A percentile compares a stretch with the other conserved stretches of the same genome.
Conservation (phyloP, 192 early-diverging fungal species). For the Linnemannia exigua region DNA sequence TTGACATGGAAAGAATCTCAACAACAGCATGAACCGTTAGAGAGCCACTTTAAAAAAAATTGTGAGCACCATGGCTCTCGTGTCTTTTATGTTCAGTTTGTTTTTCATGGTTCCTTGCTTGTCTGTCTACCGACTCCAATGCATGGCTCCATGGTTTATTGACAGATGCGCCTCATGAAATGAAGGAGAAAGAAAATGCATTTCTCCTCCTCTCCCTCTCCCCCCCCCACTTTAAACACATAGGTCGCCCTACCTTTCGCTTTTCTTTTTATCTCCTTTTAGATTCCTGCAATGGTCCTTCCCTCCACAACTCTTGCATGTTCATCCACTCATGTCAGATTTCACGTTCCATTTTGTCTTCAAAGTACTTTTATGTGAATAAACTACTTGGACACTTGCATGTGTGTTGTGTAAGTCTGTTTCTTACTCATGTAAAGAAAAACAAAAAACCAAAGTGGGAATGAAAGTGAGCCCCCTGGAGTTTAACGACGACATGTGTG, state of each 20-base stretch:
- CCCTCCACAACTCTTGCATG: background rate
- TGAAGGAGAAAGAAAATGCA: too few species aligned
- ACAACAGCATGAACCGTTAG: background rate
- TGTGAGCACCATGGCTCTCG: conserved; percentile 20
- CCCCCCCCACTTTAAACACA: background rate
- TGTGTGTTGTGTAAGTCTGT: background rate
- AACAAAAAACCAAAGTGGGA: background rate
- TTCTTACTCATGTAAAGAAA: background rate
- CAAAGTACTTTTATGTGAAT: background rate
- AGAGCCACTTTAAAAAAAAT: background rate
- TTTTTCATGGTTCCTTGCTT: background rate
- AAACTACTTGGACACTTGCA: background rate
- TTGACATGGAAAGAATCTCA: too few species aligned
- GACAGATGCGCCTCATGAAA: background rate
- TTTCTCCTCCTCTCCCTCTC: background rate
- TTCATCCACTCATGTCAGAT: background rate
- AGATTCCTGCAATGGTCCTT: background rate
- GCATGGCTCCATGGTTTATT: background rate
- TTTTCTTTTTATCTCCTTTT: background rate
- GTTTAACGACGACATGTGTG: background rate
- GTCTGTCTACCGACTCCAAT: background rate
- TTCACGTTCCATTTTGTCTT: background rate
- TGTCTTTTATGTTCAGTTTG: background rate
- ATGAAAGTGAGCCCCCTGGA: background rate
- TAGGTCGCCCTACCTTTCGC: background rate